Percentiles rank a stretch among this genome's conserved stretches.
Evolutionary conservation across 2,329 filamentous ascomycete species (phyloP).

Genomic region (Aspergillus neotritici): DNA sequence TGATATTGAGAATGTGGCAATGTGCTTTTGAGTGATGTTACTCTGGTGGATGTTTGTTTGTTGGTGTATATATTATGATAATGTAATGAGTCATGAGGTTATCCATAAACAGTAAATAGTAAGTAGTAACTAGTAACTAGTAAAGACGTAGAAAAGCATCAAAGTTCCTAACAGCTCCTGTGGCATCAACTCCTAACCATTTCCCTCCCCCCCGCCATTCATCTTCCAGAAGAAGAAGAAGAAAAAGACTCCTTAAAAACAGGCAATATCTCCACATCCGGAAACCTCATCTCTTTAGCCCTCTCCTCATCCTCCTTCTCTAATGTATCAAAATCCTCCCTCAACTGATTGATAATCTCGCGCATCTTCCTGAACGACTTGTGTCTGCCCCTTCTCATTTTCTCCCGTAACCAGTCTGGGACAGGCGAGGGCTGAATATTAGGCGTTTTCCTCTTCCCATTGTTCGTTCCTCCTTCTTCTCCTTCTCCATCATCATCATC

Average conservation of each 20-base stretch:
- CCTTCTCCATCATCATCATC: background rate
- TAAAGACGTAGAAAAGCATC: too few relatives aligned
- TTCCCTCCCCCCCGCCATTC: background rate
- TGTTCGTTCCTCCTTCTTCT: background rate
- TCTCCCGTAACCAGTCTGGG: conserved; percentile 27
- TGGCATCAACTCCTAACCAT: too few relatives aligned
- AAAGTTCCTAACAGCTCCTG: too few relatives aligned
- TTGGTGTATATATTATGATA: too few relatives aligned
- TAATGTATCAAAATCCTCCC: conserved; percentile 12
- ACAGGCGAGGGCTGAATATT: conserved; percentile 27
- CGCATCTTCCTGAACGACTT: conserved; percentile 30
- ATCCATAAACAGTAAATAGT: too few relatives aligned
- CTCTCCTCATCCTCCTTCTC: background rate
- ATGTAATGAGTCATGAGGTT: too few relatives aligned
- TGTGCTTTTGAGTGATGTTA: too few relatives aligned
- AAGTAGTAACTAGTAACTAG: too few relatives aligned
- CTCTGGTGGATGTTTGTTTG: too few relatives aligned
- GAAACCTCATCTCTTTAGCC: conserved; percentile 24
- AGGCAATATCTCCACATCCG: conserved; percentile 39
- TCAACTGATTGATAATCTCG: conserved; percentile 21
- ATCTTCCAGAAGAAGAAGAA: background rate
- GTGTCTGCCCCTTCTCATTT: conserved; percentile 12
- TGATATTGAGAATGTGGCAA: too few relatives aligned
- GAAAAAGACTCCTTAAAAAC: conserved; percentile 20
- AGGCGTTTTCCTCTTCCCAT: conserved; percentile 18